Evolutionary conservation across 2,329 filamentous ascomycete species (phyloP), one percentile per base, ranked within the genome.

Genomic region (Colletotrichum chrysophilum): DNA sequence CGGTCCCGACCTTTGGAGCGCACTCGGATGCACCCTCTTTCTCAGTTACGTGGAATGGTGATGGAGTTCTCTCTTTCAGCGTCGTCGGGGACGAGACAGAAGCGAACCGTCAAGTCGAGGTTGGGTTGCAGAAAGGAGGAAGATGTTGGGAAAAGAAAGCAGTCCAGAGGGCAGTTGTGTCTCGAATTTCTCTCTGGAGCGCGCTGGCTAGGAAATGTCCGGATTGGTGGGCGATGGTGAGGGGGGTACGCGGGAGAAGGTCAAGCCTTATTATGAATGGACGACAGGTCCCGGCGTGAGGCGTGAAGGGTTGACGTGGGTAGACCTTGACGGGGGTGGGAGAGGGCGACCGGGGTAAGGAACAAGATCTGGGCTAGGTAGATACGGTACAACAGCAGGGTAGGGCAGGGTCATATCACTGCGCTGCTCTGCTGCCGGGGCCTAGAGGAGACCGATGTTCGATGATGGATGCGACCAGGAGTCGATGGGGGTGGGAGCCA

Each of bases 261-360:
- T 76, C 71, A 75, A 76, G 74, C 74, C 74, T 76, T 76, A 76
- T 75, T 76, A 76, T 75, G 74, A 76, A 76, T 75, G 71, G 70
- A 75, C 71, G 74, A 76, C 70, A 75, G 74, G 74, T 76, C 74
- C 74, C 74, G 60, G 66, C 62, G 55, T 65, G 71, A 70, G 72
- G 75, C 68, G 75, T 75, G 64, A 75, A 77, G 75, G 67, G 72
- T 77, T 75, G 71, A 69, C 67, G 68, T 75, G 73, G 73, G 73
- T 75, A 73, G 70, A 48, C 73, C 64, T 75, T 43, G 73, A 69
- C 56, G 56, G 58, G 52, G 55, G 69, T 55, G 36, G 38, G 60
- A 21, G 43, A 48, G 43, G 43, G 43, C 71, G 65, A 75, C 74
- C 66, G 71, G 74, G 74, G 71, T 70, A 55, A 62, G 66, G 71